Base-by-base conservation (phyloP, 2,329 filamentous ascomycete genomes). In the Aspergillus sp. region DNA sequence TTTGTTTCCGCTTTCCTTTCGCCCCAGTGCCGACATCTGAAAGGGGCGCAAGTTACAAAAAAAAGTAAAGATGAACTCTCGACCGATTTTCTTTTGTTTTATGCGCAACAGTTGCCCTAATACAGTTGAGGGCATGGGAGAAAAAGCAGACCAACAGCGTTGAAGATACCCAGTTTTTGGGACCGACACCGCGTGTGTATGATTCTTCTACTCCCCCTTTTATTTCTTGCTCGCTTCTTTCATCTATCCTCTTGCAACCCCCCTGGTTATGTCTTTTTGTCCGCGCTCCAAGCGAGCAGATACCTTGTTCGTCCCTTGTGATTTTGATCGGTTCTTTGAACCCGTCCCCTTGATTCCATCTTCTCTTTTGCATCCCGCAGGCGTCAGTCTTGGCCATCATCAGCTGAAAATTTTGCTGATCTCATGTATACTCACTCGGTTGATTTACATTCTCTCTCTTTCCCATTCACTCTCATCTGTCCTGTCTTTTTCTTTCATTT, bases 321-420 rank as follows among this genome's bases (percentile, higher is more conserved):
- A 65, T 67, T 65, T 66, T 61, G 59, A 67, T 58, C 68, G 65
- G 42, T 16, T 12, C 10, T 9, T 36, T 42, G 36, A 42, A 42
- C 36, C 36, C 16, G 14, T 36, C 45, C 69, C 59, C 65, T 63
- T 60, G 24, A 65, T 63, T 62, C 60, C 59, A 59, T 64, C 50
- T 62, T 59, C 49, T 65, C 56, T 61, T 54, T 67, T 74, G 73
- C 74, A 76, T 77, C 67, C 68, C 59, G 71, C 71, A 71, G 74
- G 74, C 74, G 74, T 75, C 70, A 68, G 64, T 68, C 66, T 67
- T 70, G 66, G 67, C 67, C 58, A 68, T 69, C 69, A 71, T 69
- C 69, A 71, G 70, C 69, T 64, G 63, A 67, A 62, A 29, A 67
- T 65, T 63, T 54, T 66, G 68, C 66, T 71, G 69, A 66, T 69